Base-by-base conservation (phyloP, 1,284 basidiomycete genomes). In the Leccinum subrobustum region DNA sequence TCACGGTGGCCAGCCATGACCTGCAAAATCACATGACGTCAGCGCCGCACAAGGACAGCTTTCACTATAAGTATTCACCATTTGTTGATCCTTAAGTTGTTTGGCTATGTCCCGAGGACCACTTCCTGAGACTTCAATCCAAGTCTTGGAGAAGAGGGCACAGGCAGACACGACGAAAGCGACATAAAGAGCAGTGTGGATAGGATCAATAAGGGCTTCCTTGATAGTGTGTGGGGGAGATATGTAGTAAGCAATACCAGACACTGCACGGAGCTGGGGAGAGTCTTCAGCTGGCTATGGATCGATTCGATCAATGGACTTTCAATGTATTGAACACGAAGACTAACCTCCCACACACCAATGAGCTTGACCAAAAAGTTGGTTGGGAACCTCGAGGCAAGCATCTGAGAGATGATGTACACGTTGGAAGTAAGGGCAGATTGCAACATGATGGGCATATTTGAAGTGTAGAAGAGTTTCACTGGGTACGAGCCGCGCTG, bases 401-500 rank as follows among this genome's bases (percentile, higher is more conserved):
- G 84, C 96, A 98, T 98, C 79, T 98, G 97, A 52, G 89, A 93
- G 72, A 99, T 86, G 76, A 99, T 93, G 81, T 96, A 98, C 29
- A 98, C 87, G 78, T 99, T 98, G 64, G 88, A 92, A 8, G 95
- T 96, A 62, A 98, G 82, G 11, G 96, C 96, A 27, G 87, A 91
- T 79, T 98, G 93, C 66, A 99, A 87, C 96, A 99, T 99, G 83
- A 99, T 99, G 65, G 96, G 96, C 96, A 98, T 98, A 83, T 98
- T 99, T 65, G 88, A 91, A 25, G 96, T 98, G 81, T 99, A 99
- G 82, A 99, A 99, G 52, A 99, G 87, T 81, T 98, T 99, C 81
- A 99, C 87, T 61, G 97, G 96, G 83, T 97, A 99, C 39, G 88
- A 87, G 53, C 93, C 95, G 54, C 95, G 87, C 78, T 98, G 95